Percentiles rank a stretch among this genome's conserved stretches.
phyloP scores from a whole-genome alignment of 805 yeast genomes.

The Saccharomycopsis sp. region DNA sequence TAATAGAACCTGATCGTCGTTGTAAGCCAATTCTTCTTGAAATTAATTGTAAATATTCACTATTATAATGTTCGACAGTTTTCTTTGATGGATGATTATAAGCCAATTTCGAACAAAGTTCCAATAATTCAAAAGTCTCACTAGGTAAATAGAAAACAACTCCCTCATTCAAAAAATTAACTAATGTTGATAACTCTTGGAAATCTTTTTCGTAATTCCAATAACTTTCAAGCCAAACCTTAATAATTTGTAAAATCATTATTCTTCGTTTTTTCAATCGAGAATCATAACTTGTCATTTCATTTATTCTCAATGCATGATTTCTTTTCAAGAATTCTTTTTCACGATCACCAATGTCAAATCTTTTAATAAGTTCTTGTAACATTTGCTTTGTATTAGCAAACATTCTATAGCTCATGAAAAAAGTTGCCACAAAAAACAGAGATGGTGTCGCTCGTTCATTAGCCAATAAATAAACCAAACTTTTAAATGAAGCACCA shows the following conservation, averaged over 20 bases:
- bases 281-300: conserved; percentile 27
- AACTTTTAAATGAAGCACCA: conserved; percentile 67
- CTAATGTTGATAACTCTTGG: conserved; percentile 55
- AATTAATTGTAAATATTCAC: conserved; percentile 16
- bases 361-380: conserved; percentile 59
- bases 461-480: conserved; percentile 60
- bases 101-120: conserved; percentile 53
- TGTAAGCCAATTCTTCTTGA: conserved; percentile 19
- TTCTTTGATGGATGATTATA: conserved; percentile 38
- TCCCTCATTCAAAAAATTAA: conserved; percentile 76
- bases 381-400: conserved; percentile 59
- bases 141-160: conserved; percentile 54
- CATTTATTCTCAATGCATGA: conserved; percentile 10
- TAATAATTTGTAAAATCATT: conserved; percentile 60
- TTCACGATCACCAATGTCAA: conserved; percentile 40
- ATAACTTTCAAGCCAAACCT: conserved; percentile 83
- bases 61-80: conserved; percentile 11
- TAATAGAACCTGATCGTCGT: conserved; percentile 30
- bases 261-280: conserved; percentile 55
- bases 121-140: conserved; percentile 56
- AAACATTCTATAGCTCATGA: conserved; percentile 69
- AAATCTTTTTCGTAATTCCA: conserved; percentile 69
- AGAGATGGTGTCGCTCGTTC: conserved; percentile 57
- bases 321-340: conserved; percentile 15
- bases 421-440: conserved; percentile 64